Conservation (phyloP, 441 rosid species). For the Dalechampia spathulata region DNA sequence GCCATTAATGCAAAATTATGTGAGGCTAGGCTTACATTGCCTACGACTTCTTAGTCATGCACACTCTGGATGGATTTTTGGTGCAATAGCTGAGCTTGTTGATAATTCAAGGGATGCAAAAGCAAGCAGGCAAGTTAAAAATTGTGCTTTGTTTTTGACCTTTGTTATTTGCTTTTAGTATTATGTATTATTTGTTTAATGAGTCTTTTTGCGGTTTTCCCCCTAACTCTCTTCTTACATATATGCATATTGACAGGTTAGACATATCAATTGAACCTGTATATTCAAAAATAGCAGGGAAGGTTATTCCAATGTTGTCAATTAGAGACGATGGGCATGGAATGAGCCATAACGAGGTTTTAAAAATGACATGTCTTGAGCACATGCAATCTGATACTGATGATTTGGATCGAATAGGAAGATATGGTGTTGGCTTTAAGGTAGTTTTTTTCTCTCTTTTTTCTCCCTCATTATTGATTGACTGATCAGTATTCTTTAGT, state of each 20-base stretch:
- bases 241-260: constrained; percentile 19
- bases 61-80: constrained; percentile 37
- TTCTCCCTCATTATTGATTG: background rate
- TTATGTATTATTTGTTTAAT: background rate
- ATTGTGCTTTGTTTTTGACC: background rate
- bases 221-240: constrained; percentile 2
- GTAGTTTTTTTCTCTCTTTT: constrained; percentile 15
- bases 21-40: constrained; percentile 27
- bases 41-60: constrained; percentile 30
- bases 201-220: background rate
- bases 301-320: constrained; percentile 29
- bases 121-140: constrained; percentile 19
- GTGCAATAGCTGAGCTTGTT: constrained; percentile 37
- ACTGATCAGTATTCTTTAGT: background rate
- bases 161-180: background rate
- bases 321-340: constrained; percentile 35
- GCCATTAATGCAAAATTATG: constrained; percentile 21
- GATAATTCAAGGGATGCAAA: constrained; percentile 37
- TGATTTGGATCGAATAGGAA: constrained; percentile 28
- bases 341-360: constrained; percentile 28
- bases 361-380: constrained; percentile 31
- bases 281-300: constrained; percentile 24
- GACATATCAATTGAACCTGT: constrained; percentile 24
- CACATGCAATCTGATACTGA: constrained; percentile 29
- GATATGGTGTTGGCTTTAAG: constrained; percentile 41